Evolutionary conservation across 805 yeast genomes (phyloP).

Genomic region (Candida xiaguanensis): DNA sequence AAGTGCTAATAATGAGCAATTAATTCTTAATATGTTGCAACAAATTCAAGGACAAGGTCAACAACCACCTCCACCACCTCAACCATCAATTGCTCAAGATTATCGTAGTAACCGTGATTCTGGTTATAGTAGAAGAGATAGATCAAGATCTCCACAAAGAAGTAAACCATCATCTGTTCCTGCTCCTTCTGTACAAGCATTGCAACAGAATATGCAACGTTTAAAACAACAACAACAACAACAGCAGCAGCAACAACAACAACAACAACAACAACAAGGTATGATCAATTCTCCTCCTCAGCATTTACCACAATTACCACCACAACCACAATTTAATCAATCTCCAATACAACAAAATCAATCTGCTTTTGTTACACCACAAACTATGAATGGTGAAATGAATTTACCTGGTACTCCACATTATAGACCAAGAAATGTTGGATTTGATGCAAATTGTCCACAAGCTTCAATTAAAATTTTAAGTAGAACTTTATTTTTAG

Average conservation of each 20-base stretch:
- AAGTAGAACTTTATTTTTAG: constrained; percentile 89
- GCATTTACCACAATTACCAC: constrained; percentile 1
- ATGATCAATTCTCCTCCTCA: constrained; percentile 1
- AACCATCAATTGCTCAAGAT: constrained; percentile 4
- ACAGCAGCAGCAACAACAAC: constrained; percentile 10
- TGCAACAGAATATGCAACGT: constrained; percentile 11
- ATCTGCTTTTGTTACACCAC: constrained; percentile 17
- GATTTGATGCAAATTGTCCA: constrained; percentile 68
- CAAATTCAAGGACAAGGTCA: constrained; percentile 39
- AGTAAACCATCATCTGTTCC: constrained; percentile 12
- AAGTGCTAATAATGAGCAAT: constrained; percentile 24
- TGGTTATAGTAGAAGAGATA: constrained; percentile 41
- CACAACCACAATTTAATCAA: constrained; percentile 5
- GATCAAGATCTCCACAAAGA: constrained; percentile 52
- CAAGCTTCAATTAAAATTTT: constrained; percentile 77
- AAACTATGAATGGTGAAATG: constrained; percentile 50
- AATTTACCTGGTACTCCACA: constrained; percentile 72
- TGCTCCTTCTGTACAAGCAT: constrained; percentile 5
- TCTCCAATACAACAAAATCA: constrained; percentile 10
- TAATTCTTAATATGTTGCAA: constrained; percentile 51
- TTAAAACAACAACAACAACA: constrained; percentile 13
- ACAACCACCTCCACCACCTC: constrained; percentile 15
- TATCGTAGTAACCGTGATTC: constrained; percentile 9
- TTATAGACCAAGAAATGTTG: constrained; percentile 70
- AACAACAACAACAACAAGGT: constrained; percentile 7